Percentiles rank a stretch among this genome's conserved stretches.
Conservation (phyloP, 257 asterid species). For the Solanum ossicruentum region DNA sequence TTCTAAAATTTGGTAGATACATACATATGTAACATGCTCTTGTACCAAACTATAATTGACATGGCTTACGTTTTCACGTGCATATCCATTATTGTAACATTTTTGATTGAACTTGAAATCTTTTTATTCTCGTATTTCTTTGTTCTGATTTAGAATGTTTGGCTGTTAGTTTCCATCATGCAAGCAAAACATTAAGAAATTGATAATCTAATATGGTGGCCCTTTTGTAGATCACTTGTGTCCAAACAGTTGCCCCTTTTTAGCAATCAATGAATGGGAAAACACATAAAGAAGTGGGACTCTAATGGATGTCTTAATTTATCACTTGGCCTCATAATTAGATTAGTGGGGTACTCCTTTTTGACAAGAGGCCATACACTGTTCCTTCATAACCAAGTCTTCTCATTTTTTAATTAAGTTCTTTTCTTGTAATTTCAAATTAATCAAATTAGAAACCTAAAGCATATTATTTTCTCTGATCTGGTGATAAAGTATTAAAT, state of each 20-base stretch:
- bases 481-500: background rate
- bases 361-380: background rate
- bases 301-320: background rate
- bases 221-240: background rate
- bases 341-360: background rate
- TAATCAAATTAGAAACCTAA: background rate
- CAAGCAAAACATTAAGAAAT: background rate
- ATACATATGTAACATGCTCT: background rate
- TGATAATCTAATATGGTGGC: background rate
- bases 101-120: background rate
- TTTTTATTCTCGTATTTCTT: background rate
- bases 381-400: background rate
- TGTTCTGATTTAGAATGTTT: background rate
- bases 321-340: background rate
- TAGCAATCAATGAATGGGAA: background rate
- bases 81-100: background rate
- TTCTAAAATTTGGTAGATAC: background rate
- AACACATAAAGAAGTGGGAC: background rate
- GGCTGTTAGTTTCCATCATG: background rate
- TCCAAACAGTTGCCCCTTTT: background rate
- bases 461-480: background rate
- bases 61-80: background rate
- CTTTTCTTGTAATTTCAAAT: background rate
- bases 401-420: background rate
- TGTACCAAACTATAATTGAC: background rate